Evolutionary conservation across 78 protist genomes (phyloP), one percentile per base, ranked within the genome.

Genomic region (Dictyostelium intermedium): DNA sequence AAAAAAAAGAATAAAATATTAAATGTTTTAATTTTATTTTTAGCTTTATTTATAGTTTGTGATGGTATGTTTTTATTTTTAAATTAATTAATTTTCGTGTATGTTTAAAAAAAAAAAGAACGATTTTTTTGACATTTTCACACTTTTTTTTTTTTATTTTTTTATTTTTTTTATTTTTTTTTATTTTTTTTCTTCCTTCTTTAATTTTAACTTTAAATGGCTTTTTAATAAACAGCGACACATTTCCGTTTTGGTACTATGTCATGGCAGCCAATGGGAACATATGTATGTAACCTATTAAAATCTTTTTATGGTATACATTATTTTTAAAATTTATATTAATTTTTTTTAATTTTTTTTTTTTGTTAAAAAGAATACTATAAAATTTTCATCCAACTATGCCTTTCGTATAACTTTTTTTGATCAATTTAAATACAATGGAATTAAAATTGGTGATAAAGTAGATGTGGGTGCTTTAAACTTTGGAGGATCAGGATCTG

Each of bases 221-320:
- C 43, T 39, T 39, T 5, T 53, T 2, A 7, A 16, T 53, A 53
- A 7, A 53, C 7, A 76, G 82, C 82, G 39, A 27, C 82, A 8
- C 82, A 76, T n/a, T 76, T 76, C 30, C 82, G 92, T 56, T 85
- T 76, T 76, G 92, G 92, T 3, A 7, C 83, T 1, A 56, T 85
- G 9, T 76, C 82, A 76, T 85, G 92, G 92, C 11, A 18, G 20
- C 83, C 83, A 53, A 34, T 39, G 11, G 43, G 74, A 50, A 11
- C 43, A 8, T 9, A 76, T 39, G 61, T 45, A 45, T 45, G 53
- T 45, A 45, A 5, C 45, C 6, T 9, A 5, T 60, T 20, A 60
- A 60, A 2, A 23, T 18, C 20, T 0, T 60, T 23, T 60, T 60
- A 8, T 9, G 1, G 23, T 60, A 3, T 23, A 18, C 3, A 60